Conservation (phyloP, 73 alveolate species). For the Halteria grandinella region DNA sequence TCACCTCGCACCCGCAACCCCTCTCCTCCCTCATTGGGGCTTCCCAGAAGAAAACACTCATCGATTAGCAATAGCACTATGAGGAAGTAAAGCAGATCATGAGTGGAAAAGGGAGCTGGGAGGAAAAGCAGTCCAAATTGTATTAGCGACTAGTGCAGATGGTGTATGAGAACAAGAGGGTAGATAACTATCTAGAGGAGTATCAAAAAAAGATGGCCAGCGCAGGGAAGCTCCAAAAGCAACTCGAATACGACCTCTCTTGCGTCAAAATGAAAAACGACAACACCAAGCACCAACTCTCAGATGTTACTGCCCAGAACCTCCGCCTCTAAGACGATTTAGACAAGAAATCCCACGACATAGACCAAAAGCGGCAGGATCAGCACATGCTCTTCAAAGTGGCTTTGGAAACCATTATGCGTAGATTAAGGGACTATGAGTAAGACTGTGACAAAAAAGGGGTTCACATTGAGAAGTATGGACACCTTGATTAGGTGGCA, state of each 20-base stretch:
- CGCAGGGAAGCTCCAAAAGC: neutral
- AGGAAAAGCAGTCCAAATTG: conserved; percentile 30
- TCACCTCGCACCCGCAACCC: neutral
- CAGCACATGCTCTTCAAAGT: conserved; percentile 16
- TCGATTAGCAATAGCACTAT: conserved; percentile 1
- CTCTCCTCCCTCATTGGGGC: conserved; percentile 1
- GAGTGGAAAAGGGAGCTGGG: neutral
- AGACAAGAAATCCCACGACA: neutral
- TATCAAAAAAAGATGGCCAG: neutral
- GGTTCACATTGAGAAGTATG: neutral
- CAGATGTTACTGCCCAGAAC: neutral
- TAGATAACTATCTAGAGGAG: neutral
- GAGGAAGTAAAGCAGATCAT: neutral
- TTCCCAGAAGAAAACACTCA: neutral
- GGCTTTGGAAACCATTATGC: conserved; percentile 2
- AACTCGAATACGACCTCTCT: neutral
- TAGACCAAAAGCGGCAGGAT: conserved; percentile 10
- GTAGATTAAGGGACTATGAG: neutral
- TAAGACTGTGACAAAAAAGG: conserved; percentile 9
- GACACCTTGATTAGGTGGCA: neutral
- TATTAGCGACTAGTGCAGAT: neutral
- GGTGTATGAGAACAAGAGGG: neutral
- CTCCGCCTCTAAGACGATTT: neutral
- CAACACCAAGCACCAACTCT: neutral
- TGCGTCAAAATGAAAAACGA: neutral